Conservation (phyloP, 345 rosid species). For the Aquilaria yunnanensis region DNA sequence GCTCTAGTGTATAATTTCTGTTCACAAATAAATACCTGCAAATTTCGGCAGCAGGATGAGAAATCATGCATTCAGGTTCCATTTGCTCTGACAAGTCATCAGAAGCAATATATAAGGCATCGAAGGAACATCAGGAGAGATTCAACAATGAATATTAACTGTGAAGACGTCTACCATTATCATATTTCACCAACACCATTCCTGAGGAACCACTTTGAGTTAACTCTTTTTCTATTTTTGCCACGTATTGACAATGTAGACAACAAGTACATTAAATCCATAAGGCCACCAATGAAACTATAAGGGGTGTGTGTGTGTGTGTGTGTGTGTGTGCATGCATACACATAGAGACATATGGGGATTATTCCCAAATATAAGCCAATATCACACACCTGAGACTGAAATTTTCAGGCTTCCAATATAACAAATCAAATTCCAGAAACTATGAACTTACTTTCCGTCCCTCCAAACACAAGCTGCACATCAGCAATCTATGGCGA, state of each 20-base stretch:
- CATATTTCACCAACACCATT: too few species aligned
- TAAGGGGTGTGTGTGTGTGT: too few species aligned
- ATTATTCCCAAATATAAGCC: too few species aligned
- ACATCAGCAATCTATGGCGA: slow-evolving; percentile 74
- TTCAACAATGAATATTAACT: neutral
- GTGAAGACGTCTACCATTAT: neutral
- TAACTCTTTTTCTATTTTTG: too few species aligned
- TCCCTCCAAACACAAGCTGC: slow-evolving; percentile 90
- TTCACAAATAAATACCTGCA: slow-evolving; percentile 84
- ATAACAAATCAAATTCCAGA: neutral
- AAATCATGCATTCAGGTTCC: neutral
- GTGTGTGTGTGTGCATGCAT: too few species aligned
- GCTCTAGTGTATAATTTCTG: slow-evolving; percentile 79
- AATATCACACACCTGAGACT: too few species aligned
- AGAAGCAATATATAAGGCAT: neutral
- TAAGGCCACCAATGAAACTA: too few species aligned
- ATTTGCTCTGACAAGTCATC: neutral
- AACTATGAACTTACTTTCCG: slow-evolving; percentile 53
- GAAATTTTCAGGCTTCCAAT: too few species aligned
- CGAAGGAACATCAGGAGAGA: neutral
- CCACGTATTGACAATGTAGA: too few species aligned
- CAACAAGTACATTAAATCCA: too few species aligned
- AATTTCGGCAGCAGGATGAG: slow-evolving; percentile 9
- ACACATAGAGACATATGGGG: too few species aligned
- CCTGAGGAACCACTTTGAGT: too few species aligned